phyloP scores from a whole-genome alignment of 164 flowering plant genomes.

The Litsea cubeba region DNA sequence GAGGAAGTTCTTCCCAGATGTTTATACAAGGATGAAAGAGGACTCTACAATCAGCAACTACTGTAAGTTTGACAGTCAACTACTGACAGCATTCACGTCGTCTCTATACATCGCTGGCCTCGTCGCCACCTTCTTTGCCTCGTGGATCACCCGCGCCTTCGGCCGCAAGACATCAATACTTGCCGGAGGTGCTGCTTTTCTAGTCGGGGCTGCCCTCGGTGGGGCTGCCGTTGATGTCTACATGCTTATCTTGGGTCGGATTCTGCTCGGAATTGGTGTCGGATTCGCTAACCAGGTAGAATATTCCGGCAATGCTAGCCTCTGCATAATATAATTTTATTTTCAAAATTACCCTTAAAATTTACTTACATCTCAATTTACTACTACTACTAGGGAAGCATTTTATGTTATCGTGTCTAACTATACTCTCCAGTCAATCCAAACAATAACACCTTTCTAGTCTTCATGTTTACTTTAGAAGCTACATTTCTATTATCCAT shows the following conservation, averaged over 20 bases:
- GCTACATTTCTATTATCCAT: too few species aligned
- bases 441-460: too few species aligned
- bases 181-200: conserved; percentile 49
- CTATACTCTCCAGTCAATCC: too few species aligned
- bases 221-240: conserved; percentile 46
- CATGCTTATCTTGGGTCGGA: conserved; percentile 59
- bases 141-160: conserved; percentile 35
- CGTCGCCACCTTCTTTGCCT: conserved; percentile 43
- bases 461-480: too few species aligned
- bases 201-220: conserved; percentile 51
- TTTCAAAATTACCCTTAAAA: too few species aligned
- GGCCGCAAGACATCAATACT: conserved; percentile 59
- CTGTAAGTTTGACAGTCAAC: conserved; percentile 61
- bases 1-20: conserved; percentile 58
- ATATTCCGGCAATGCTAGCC: not conserved
- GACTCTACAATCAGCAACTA: conserved; percentile 49
- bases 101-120: conserved; percentile 64
- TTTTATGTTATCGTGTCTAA: too few species aligned
- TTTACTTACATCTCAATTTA: too few species aligned
- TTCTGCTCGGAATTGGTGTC: conserved; percentile 68
- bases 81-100: conserved; percentile 60
- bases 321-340: too few species aligned
- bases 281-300: conserved; percentile 78
- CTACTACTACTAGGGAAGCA: too few species aligned
- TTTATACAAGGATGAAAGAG: conserved; percentile 40